Conservation (phyloP, 441 rosid species). For the Breynia disticha region DNA sequence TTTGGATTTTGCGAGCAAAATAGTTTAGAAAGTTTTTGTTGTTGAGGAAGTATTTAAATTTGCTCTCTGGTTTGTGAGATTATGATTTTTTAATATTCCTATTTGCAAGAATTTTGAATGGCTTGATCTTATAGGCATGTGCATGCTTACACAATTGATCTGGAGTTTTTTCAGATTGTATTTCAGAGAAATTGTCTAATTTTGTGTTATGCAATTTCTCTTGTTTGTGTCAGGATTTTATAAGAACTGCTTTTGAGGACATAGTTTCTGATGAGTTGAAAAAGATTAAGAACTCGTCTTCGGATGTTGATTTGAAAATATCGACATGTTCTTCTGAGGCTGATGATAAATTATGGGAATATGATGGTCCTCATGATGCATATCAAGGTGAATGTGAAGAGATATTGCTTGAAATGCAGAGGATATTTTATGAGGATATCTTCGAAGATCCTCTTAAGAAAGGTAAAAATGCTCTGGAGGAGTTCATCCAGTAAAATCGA, state of each 20-base stretch:
- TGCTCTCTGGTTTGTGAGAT: no score
- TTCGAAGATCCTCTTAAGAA: slow-evolving; percentile 20
- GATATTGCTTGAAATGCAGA: slow-evolving; percentile 78
- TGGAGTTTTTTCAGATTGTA: background rate
- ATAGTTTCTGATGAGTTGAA: slow-evolving; percentile 68
- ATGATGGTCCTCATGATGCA: slow-evolving; percentile 54
- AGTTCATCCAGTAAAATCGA: no score
- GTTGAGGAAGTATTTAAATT: no score
- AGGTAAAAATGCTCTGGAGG: slow-evolving; percentile 20
- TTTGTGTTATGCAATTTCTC: background rate
- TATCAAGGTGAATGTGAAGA: slow-evolving; percentile 75
- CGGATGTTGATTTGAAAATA: slow-evolving; percentile 14
- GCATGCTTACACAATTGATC: background rate
- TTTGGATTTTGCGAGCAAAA: no score
- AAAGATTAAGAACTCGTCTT: slow-evolving; percentile 40
- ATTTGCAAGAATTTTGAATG: no score
- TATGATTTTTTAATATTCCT: no score
- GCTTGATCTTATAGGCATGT: no score
- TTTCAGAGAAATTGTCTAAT: no score
- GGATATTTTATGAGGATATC: slow-evolving; percentile 77
- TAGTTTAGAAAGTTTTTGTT: no score
- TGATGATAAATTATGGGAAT: slow-evolving; percentile 72
- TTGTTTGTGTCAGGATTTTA: slow-evolving; percentile 39
- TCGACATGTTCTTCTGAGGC: slow-evolving; percentile 12
- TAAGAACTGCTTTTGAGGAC: slow-evolving; percentile 49